Evolutionary conservation across 768 basidiomycete genomes (phyloP).

Genomic region (Leccinum obscurum): DNA sequence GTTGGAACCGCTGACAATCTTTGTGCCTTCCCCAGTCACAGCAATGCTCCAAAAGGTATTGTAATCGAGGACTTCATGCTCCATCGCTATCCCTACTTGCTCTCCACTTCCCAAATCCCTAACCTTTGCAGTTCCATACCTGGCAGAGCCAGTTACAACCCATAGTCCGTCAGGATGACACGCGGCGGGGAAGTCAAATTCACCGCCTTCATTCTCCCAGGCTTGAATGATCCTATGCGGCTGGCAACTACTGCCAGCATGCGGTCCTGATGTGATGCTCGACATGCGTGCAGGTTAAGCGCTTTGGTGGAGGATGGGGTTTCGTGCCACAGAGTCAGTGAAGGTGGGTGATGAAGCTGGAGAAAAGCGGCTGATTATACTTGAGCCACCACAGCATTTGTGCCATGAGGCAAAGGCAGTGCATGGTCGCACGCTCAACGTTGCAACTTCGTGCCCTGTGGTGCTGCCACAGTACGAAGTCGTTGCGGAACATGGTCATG

Average conservation of each 20-base stretch:
- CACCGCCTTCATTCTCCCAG: not conserved
- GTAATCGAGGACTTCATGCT: not conserved
- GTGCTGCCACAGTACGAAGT: not conserved
- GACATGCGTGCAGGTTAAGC: too few species aligned
- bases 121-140: not conserved
- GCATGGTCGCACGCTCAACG: too few species aligned
- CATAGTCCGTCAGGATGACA: not conserved
- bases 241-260: too few species aligned
- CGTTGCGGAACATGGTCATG: not conserved
- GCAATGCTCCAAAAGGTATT: not conserved
- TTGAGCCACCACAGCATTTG: too few species aligned
- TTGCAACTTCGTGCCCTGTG: too few species aligned
- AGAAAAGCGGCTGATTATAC: too few species aligned
- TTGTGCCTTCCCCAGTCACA: not conserved
- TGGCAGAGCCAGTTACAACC: not conserved
- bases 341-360: too few species aligned
- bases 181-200: not conserved
- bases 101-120: conserved; percentile 7
- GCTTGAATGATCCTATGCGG: too few species aligned
- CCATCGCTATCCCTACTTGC: conserved; percentile 2
- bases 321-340: too few species aligned
- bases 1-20: not conserved
- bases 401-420: too few species aligned
- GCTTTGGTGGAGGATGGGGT: too few species aligned
- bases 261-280: too few species aligned